phyloP scores from a whole-genome alignment of 495 filamentous ascomycete genomes.

The Trichoderma parareesei region DNA sequence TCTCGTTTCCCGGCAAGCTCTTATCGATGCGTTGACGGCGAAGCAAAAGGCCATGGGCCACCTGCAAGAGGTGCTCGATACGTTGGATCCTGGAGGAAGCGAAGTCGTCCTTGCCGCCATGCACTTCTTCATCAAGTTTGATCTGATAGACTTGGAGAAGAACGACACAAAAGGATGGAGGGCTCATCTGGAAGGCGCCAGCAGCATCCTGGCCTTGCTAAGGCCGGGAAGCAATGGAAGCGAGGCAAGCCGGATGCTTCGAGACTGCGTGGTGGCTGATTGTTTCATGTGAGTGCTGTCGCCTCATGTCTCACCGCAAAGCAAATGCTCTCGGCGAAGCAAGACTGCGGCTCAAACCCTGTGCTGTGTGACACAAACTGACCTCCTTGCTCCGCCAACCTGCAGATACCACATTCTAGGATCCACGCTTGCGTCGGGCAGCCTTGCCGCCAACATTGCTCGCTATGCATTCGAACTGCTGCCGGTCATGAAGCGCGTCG shows the following conservation, averaged over 20 bases:
- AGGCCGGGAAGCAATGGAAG: slow-evolving; percentile 17
- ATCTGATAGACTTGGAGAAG: slow-evolving; percentile 48
- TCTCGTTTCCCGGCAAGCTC: slow-evolving; percentile 18
- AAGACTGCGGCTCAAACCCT: not conserved
- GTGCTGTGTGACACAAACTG: no score
- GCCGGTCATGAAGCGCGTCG: slow-evolving; percentile 29
- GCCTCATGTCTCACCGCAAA: not conserved
- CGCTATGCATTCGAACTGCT: slow-evolving; percentile 23
- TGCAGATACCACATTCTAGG: slow-evolving; percentile 29
- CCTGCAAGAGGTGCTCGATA: slow-evolving; percentile 28
- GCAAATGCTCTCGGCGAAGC: slow-evolving; percentile 13
- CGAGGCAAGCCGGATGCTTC: slow-evolving; percentile 23
- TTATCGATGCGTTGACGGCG: slow-evolving; percentile 42
- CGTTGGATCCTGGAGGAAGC: slow-evolving; percentile 24
- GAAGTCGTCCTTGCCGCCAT: slow-evolving; percentile 41
- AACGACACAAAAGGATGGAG: slow-evolving; percentile 37
- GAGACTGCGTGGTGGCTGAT: slow-evolving; percentile 36
- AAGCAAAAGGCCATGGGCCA: slow-evolving; percentile 42
- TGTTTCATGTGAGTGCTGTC: slow-evolving; percentile 28
- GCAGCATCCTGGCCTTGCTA: slow-evolving; percentile 30
- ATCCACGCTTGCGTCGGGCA: slow-evolving; percentile 20
- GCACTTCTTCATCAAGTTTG: slow-evolving; percentile 49
- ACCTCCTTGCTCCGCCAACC: not conserved
- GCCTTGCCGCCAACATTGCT: slow-evolving; percentile 13
- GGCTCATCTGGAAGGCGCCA: slow-evolving; percentile 43